Evolutionary conservation across 805 yeast species (phyloP).

Genomic region (Ogataea pini): DNA sequence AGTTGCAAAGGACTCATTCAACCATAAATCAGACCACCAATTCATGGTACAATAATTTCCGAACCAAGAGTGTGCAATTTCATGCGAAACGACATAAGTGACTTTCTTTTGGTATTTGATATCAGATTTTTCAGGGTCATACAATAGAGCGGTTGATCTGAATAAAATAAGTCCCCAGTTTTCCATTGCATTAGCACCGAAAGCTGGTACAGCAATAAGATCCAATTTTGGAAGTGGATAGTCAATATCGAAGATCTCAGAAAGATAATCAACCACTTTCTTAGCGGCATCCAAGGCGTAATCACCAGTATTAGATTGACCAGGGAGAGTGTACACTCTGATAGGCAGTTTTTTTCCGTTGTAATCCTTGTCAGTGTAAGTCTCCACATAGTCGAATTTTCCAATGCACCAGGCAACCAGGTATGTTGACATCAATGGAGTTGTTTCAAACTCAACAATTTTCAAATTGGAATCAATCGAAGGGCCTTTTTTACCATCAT

Average conservation of each 20-base stretch:
- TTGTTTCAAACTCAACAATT: slow-evolving; percentile 42
- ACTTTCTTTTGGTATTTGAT: slow-evolving; percentile 64
- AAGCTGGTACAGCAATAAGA: slow-evolving; percentile 74
- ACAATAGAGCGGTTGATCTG: slow-evolving; percentile 59
- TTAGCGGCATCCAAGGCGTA: slow-evolving; percentile 51
- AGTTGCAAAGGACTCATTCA: slow-evolving; percentile 89
- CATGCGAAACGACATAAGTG: slow-evolving; percentile 82
- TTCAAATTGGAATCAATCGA: slow-evolving; percentile 11
- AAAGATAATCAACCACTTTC: slow-evolving; percentile 50
- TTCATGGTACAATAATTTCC: slow-evolving; percentile 89
- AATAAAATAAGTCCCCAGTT: slow-evolving; percentile 82
- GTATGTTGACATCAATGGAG: slow-evolving; percentile 58
- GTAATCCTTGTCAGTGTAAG: slow-evolving; percentile 42
- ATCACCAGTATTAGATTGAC: slow-evolving; percentile 46
- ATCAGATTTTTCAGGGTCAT: slow-evolving; percentile 47
- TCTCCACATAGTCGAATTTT: slow-evolving; percentile 54
- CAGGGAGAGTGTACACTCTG: slow-evolving; percentile 54
- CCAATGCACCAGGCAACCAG: slow-evolving; percentile 61
- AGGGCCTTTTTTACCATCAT: slow-evolving; percentile 25
- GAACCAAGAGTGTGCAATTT: slow-evolving; percentile 90
- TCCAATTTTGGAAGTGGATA: slow-evolving; percentile 86
- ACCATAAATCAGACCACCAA: slow-evolving; percentile 93
- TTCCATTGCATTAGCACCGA: slow-evolving; percentile 88
- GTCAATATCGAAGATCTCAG: slow-evolving; percentile 47
- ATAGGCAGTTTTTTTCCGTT: slow-evolving; percentile 46